These are phyloP conservation scores for Aphanomyces cochlioides DNA, from an alignment of 352 stramenopile genomes.

Conservation along the genomic window DNA sequence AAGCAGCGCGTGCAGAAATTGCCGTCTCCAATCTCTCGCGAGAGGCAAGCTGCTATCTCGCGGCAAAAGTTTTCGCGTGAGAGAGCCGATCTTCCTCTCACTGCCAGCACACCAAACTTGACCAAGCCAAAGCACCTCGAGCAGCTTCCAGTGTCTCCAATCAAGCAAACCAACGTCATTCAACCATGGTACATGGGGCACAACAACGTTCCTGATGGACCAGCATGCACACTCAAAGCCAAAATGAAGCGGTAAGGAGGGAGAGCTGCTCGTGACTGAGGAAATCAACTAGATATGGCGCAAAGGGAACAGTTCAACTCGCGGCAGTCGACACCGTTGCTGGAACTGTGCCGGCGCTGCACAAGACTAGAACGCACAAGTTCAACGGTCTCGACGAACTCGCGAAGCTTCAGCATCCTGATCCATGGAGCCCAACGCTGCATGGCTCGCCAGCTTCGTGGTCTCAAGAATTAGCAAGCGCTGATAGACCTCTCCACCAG, in stretches of 20 bases:
- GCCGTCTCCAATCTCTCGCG: slow-evolving; percentile 4
- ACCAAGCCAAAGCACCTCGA: neutral
- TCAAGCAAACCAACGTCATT: neutral
- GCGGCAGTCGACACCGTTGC: neutral
- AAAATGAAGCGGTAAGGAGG: slow-evolving; percentile 10
- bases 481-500: too few species aligned
- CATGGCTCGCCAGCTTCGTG: neutral
- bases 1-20: slow-evolving; percentile 7
- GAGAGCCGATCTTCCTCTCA: neutral
- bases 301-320: slow-evolving; percentile 2
- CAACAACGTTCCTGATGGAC: slow-evolving; percentile 2
- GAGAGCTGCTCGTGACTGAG: neutral
- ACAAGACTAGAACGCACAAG: neutral
- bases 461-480: neutral
- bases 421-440: slow-evolving; percentile 6
- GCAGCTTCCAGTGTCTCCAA: neutral
- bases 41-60: neutral
- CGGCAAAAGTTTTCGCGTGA: slow-evolving; percentile 8
- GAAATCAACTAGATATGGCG: slow-evolving; percentile 11
- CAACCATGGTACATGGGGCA: slow-evolving; percentile 14
- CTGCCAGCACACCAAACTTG: neutral
- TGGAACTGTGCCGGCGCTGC: slow-evolving; percentile 2
- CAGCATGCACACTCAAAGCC: neutral
- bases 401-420: slow-evolving; percentile 1
- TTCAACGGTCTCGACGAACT: neutral